Percentiles rank a stretch among this genome's conserved stretches.
Evolutionary conservation across 495 filamentous ascomycete species (phyloP).

Genomic region (Cudoniella acicularis): DNA sequence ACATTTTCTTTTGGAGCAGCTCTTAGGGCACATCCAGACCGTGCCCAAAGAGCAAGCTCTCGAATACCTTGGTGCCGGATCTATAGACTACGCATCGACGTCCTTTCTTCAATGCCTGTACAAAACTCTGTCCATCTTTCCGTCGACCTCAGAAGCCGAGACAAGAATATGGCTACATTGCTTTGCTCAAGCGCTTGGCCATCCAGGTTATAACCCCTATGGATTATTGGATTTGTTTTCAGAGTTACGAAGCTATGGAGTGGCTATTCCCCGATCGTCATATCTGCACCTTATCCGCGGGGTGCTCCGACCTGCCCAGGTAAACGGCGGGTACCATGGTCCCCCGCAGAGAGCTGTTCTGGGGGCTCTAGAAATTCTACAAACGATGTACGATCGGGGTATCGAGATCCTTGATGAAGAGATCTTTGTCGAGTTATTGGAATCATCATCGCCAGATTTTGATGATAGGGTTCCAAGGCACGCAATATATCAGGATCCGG

Average conservation of each 20-base stretch:
- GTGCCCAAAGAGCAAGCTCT: conserved; percentile 30
- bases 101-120: conserved; percentile 47
- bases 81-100: conserved; percentile 41
- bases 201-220: conserved; percentile 37
- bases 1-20: conserved; percentile 18
- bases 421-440: conserved; percentile 41
- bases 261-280: conserved; percentile 34
- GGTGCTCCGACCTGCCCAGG: conserved; percentile 28
- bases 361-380: conserved; percentile 29
- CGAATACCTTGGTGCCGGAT: conserved; percentile 37
- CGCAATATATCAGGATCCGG: neutral
- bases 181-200: conserved; percentile 35
- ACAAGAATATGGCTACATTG: conserved; percentile 34
- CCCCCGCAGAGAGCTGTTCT: neutral
- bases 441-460: conserved; percentile 16
- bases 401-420: conserved; percentile 40
- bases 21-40: conserved; percentile 35
- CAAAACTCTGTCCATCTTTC: conserved; percentile 25
- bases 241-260: conserved; percentile 31
- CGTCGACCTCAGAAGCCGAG: conserved; percentile 31
- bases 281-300: conserved; percentile 35
- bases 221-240: conserved; percentile 29
- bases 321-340: neutral
- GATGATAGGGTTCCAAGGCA: neutral
- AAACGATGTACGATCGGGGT: conserved; percentile 42